Percentiles rank a stretch among this genome's conserved stretches.
Conservation (phyloP, 495 filamentous ascomycete genomes). For the Chaetomium cochliodes region DNA sequence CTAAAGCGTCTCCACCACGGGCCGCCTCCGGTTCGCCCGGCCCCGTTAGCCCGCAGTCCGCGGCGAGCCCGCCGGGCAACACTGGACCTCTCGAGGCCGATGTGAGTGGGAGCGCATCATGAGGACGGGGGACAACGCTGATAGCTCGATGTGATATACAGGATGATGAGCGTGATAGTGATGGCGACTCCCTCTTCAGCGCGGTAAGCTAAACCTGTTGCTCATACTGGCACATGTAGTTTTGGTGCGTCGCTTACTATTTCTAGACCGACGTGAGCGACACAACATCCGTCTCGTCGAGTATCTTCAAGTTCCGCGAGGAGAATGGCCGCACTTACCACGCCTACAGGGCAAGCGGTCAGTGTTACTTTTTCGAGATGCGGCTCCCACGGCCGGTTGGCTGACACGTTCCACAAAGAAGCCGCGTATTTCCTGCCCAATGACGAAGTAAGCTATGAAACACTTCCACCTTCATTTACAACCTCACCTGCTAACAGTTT, state of each 20-base stretch:
- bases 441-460: conserved; percentile 1
- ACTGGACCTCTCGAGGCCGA: background rate
- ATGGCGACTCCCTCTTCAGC: background rate
- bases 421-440: conserved; percentile 15
- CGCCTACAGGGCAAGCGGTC: conserved; percentile 10
- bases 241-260: background rate
- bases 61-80: background rate
- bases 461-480: background rate
- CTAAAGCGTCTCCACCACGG: background rate
- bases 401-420: background rate
- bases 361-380: background rate
- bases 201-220: background rate
- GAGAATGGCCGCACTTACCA: conserved; percentile 27
- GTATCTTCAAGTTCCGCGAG: conserved; percentile 42
- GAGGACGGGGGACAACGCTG: background rate
- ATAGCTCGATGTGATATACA: background rate
- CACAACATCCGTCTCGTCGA: conserved; percentile 1
- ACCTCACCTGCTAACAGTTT: background rate
- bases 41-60: background rate
- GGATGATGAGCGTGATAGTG: background rate
- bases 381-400: background rate
- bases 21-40: background rate
- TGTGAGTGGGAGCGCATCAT: background rate
- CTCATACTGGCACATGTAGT: background rate
- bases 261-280: background rate